A percentile compares a stretch with the other conserved stretches of the same genome.
Conservation (phyloP, 495 filamentous ascomycete species). For the Trichoderma virens region DNA sequence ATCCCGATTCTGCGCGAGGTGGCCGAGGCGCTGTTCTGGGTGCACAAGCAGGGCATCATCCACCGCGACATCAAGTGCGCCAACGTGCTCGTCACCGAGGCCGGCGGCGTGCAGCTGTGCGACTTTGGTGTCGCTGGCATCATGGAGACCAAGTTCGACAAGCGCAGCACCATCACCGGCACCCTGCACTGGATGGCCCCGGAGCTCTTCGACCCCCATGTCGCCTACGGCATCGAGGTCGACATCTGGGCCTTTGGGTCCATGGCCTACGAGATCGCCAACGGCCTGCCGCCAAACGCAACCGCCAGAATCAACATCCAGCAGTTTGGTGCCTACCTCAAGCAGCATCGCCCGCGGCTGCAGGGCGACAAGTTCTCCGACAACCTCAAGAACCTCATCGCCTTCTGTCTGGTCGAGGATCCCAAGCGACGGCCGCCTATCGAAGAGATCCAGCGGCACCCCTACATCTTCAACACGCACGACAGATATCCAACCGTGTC, state of each 20-base stretch:
- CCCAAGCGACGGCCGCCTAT: constrained; percentile 67
- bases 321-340: constrained; percentile 54
- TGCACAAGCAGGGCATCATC: constrained; percentile 88
- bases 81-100: constrained; percentile 85
- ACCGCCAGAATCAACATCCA: constrained; percentile 39
- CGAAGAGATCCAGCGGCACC: constrained; percentile 53
- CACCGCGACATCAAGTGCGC: constrained; percentile 96
- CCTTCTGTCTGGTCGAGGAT: constrained; percentile 70
- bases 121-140: constrained; percentile 93
- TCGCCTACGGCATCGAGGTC: constrained; percentile 60
- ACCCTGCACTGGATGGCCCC: constrained; percentile 99
- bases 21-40: constrained; percentile 71
- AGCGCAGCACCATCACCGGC: constrained; percentile 86
- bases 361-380: constrained; percentile 69
- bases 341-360: constrained; percentile 57
- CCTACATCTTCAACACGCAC: constrained; percentile 53
- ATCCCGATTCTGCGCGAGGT: constrained; percentile 87
- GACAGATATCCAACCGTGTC: constrained; percentile 64
- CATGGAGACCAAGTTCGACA: constrained; percentile 73
- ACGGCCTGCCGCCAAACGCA: constrained; percentile 72
- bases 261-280: constrained; percentile 86
- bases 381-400: constrained; percentile 67
- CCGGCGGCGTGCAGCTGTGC: constrained; percentile 80
- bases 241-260: constrained; percentile 96
- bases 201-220: constrained; percentile 58